These are phyloP conservation scores for Capronia epimyces DNA, from an alignment of 2,329 filamentous ascomycete species.

Conservation along the genomic window DNA sequence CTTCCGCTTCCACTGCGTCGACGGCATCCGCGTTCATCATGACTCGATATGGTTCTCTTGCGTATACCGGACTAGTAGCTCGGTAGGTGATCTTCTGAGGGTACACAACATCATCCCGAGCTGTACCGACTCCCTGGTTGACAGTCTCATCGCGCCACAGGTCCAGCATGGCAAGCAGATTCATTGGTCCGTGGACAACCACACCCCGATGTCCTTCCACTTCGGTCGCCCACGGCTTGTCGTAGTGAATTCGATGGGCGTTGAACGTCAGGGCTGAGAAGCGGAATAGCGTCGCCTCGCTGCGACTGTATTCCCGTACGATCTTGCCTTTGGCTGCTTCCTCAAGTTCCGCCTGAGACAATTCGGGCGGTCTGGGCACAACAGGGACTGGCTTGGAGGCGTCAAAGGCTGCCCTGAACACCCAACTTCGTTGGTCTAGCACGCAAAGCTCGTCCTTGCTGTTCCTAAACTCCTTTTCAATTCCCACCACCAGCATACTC, in stretches of 20 bases:
- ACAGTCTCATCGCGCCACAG: conserved; percentile 40
- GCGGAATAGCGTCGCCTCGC: conserved; percentile 40
- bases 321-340: conserved; percentile 24
- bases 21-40: conserved; percentile 35
- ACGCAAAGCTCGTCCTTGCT: conserved; percentile 43
- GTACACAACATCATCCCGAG: conserved; percentile 30
- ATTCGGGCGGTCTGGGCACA: conserved; percentile 23
- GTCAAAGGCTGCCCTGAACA: conserved; percentile 40
- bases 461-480: conserved; percentile 56
- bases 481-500: conserved; percentile 60
- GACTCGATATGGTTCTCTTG: conserved; percentile 44
- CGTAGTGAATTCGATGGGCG: conserved; percentile 43
- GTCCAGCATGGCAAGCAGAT: conserved; percentile 41
- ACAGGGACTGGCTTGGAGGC: conserved; percentile 15
- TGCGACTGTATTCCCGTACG: conserved; percentile 35
- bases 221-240: conserved; percentile 40
- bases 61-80: conserved; percentile 48
- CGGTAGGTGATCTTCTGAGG: conserved; percentile 45
- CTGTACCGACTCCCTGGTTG: conserved; percentile 19
- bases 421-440: conserved; percentile 51
- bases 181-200: conserved; percentile 43
- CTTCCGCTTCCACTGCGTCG: conserved; percentile 24
- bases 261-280: conserved; percentile 44
- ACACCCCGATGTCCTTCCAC: conserved; percentile 42
- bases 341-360: conserved; percentile 22